phyloP scores from a whole-genome alignment of 1,284 basidiomycete genomes.

The Chalciporus sp. region DNA sequence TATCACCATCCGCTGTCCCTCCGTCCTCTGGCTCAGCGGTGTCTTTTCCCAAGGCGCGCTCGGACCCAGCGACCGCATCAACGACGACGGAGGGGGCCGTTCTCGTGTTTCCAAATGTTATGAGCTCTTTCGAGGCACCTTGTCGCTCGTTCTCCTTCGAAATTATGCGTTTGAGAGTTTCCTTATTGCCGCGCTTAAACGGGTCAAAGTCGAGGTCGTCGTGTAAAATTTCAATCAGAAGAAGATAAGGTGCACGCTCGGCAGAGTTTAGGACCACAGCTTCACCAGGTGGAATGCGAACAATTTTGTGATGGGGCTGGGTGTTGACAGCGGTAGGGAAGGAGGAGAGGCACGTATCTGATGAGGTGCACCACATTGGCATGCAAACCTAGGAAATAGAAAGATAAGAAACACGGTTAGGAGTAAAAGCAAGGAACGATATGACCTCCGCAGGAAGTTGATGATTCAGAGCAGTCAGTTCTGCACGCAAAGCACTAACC shows the following conservation, averaged over 20 bases:
- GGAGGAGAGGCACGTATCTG: conserved; percentile 49
- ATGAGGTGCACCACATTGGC: conserved; percentile 92
- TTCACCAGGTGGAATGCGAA: conserved; percentile 97
- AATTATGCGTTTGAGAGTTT: conserved; percentile 83
- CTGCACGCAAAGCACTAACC: conserved; percentile 92
- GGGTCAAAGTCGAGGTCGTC: conserved; percentile 97
- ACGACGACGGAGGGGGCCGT: conserved; percentile 27
- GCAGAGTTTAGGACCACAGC: conserved; percentile 98
- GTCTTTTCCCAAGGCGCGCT: conserved; percentile 32
- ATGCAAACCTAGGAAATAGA: conserved; percentile 78
- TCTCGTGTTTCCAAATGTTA: conserved; percentile 43
- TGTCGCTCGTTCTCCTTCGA: conserved; percentile 66
- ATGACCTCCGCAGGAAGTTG: conserved; percentile 90
- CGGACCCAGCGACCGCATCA: conserved; percentile 23
- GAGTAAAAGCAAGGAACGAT: conserved; percentile 3
- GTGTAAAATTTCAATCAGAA: conserved; percentile 91
- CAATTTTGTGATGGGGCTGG: conserved; percentile 89
- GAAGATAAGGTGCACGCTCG: conserved; percentile 91
- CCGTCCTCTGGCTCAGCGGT: conserved; percentile 23
- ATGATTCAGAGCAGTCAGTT: conserved; percentile 95
- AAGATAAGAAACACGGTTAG: conserved; percentile 1
- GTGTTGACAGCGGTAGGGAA: conserved; percentile 37
- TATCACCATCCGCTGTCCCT: conserved; percentile 16
- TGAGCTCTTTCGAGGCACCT: conserved; percentile 55
- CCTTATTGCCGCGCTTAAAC: conserved; percentile 79